Evolutionary conservation across 2,329 filamentous ascomycete species (phyloP), one percentile per base, ranked within the genome.

Genomic region (Lasiodiplodia sp.): DNA sequence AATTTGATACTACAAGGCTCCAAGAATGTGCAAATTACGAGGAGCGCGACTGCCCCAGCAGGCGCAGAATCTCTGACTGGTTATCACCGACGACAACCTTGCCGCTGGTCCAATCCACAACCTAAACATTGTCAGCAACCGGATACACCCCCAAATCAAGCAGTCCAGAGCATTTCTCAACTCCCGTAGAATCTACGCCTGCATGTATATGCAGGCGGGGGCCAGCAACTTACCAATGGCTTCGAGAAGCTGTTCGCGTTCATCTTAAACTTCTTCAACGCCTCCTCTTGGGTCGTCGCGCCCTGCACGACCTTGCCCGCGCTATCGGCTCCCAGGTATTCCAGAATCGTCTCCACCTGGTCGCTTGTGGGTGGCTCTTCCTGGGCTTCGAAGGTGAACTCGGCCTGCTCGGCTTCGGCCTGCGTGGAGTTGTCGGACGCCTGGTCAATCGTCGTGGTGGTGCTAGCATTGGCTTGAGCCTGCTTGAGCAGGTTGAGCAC

Each of bases 21-120:
- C n/a, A 16, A 12, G 8, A 25, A 0, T 25, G 6, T 12, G 10
- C 14, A 14, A 11, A 34, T 55, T 52, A 44, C 44, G 49, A 62
- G 11, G 34, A 55, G 18, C 37, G 82, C 67, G 88, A 79, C 68
- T 87, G 84, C 69, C 89, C 87, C 65, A 97, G 81, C 80, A 97
- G 85, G 81, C 91, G 93, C 77, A 97, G 81, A 70, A 98, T 97
- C 83, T 95, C 92, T 18, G 93, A 97, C 83, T 97, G 91, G 72
- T 92, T 90, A 63, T 92, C 92, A 23, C 93, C 92, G 31, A 88
- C 83, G 11, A 90, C 87, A 57, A 90, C 95, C 79, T 89, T 92
- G 72, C 94, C 96, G 79, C 95, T 94, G 78, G 91, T 93, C 96
- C 96, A 98, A 79, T 98, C 95, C 65, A 98, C 95, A 69, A 91